phyloP scores from a whole-genome alignment of 805 yeast genomes.

The Kregervanrija fluxuum region DNA sequence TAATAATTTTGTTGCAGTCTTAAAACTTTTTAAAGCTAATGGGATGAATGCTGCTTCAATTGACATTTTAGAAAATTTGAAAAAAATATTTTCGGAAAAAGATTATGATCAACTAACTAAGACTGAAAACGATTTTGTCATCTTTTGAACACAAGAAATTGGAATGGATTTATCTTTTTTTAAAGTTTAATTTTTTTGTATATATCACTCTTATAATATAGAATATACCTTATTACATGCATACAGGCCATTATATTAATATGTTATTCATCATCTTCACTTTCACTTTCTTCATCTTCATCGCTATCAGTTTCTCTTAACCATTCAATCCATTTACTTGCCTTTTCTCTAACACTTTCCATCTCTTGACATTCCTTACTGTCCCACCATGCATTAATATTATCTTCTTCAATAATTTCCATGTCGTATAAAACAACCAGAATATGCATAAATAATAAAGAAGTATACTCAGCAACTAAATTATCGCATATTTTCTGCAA shows the following conservation, averaged over 20 bases:
- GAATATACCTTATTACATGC: background rate
- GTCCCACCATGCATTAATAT: conserved; percentile 79
- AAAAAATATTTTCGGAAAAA: background rate
- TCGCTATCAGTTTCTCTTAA: conserved; percentile 58
- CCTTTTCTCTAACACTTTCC: conserved; percentile 44
- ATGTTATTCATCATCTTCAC: conserved; percentile 7
- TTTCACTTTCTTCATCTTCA: conserved; percentile 11
- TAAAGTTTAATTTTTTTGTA: background rate
- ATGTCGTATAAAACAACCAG: conserved; percentile 65
- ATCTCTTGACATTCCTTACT: conserved; percentile 32
- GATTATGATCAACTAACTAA: conserved; percentile 1
- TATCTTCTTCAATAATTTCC: conserved; percentile 79
- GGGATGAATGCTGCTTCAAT: conserved; percentile 7
- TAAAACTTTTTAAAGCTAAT: conserved; percentile 3
- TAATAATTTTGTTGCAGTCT: conserved; percentile 3
- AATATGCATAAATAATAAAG: conserved; percentile 45
- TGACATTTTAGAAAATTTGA: conserved; percentile 1
- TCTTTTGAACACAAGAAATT: background rate
- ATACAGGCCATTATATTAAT: background rate
- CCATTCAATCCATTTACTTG: conserved; percentile 81
- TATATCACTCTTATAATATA: background rate
- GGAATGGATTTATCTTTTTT: background rate
- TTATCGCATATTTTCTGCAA: conserved; percentile 39
- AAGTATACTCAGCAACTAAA: conserved; percentile 38
- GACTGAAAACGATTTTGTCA: conserved; percentile 4